These are phyloP conservation scores for Friedmanniomyces endolithicus DNA, from an alignment of 495 filamentous ascomycete species.

Conservation along the genomic window DNA sequence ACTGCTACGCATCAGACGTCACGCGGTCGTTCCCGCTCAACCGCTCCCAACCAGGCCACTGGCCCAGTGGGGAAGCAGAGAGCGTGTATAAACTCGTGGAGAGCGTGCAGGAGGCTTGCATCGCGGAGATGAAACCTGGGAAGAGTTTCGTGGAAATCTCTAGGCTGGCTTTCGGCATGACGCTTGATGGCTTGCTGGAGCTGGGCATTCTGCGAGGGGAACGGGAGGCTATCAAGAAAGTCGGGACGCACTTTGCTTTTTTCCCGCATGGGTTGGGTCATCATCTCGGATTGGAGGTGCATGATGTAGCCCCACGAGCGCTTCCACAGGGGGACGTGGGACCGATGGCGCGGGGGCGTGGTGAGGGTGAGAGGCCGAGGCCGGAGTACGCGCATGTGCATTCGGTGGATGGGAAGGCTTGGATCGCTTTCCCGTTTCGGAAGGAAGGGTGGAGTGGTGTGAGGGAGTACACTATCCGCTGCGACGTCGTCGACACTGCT, in stretches of 20 bases:
- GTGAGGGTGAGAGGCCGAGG: constrained; percentile 18
- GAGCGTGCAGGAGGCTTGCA: constrained; percentile 70
- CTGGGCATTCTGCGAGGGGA: constrained; percentile 51
- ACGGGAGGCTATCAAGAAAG: constrained; percentile 29
- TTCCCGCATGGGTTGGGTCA: constrained; percentile 88
- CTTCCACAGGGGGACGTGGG: not conserved
- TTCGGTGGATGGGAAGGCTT: too few relatives aligned
- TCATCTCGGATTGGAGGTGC: constrained; percentile 80
- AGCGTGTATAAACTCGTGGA: constrained; percentile 66
- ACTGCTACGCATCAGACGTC: constrained; percentile 81
- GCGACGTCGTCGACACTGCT: too few relatives aligned
- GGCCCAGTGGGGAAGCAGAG: constrained; percentile 48
- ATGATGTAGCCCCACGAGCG: constrained; percentile 50
- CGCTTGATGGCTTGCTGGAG: constrained; percentile 52
- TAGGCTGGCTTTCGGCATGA: constrained; percentile 57
- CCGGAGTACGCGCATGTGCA: too few relatives aligned
- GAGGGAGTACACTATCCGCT: too few relatives aligned
- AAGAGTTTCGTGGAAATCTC: constrained; percentile 56
- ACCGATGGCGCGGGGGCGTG: not conserved
- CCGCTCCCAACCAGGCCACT: constrained; percentile 34
- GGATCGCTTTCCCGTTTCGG: too few relatives aligned
- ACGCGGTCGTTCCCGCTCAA: constrained; percentile 74
- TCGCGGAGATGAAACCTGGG: constrained; percentile 51
- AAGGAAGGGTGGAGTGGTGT: too few relatives aligned
- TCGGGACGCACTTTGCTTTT: constrained; percentile 63